These are phyloP conservation scores for Suillus discolor DNA, from an alignment of 768 basidiomycete species.

Conservation along the genomic window DNA sequence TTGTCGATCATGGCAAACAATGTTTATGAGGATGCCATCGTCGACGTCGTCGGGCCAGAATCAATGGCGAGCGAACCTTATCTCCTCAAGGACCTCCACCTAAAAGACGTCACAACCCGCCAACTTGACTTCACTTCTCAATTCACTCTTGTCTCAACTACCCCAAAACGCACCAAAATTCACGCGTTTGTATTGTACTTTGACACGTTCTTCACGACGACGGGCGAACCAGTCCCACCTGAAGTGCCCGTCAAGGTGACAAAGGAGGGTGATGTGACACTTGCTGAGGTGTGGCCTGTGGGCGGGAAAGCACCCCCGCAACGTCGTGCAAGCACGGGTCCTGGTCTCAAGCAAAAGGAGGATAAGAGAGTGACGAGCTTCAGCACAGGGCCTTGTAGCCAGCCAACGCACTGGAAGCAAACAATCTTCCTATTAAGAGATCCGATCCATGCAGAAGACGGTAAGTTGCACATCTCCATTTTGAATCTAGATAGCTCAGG, in stretches of 20 bases:
- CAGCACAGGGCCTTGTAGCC: conserved; percentile 87
- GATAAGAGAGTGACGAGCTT: conserved; percentile 61
- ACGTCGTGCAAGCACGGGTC: conserved; percentile 60
- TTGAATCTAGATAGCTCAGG: not conserved
- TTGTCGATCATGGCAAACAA: conserved; percentile 78
- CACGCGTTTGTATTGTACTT: conserved; percentile 90
- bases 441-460: conserved; percentile 75
- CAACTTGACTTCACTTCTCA: conserved; percentile 81
- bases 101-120: conserved; percentile 61
- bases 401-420: conserved; percentile 97
- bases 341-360: conserved; percentile 42
- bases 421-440: conserved; percentile 85
- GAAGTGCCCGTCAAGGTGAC: conserved; percentile 55
- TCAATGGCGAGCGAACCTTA: conserved; percentile 65
- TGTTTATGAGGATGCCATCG: conserved; percentile 78
- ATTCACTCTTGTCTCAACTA: conserved; percentile 72
- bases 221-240: conserved; percentile 55
- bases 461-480: conserved; percentile 39
- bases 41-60: conserved; percentile 75
- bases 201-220: conserved; percentile 85
- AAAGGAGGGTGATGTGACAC: conserved; percentile 56
- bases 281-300: conserved; percentile 84
- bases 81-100: conserved; percentile 76
- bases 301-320: conserved; percentile 64
- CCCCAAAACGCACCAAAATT: conserved; percentile 61